A percentile compares a stretch with the other conserved stretches of the same genome.
These are phyloP conservation scores for Ilyonectria mors-panacis DNA, from an alignment of 2,329 filamentous ascomycete genomes.

Conservation along the genomic window DNA sequence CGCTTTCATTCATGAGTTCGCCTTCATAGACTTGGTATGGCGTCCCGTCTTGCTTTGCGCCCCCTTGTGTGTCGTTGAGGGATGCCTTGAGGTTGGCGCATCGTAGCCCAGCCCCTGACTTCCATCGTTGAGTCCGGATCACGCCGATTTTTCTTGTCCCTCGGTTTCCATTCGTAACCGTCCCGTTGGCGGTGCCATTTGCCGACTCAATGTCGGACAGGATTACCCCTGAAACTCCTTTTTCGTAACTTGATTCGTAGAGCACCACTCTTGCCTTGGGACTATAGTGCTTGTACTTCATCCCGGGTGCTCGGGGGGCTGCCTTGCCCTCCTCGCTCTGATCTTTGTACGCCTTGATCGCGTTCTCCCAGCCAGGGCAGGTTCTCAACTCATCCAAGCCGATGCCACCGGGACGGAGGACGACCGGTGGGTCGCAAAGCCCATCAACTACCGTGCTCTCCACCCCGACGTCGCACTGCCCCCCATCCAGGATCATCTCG, in stretches of 20 bases:
- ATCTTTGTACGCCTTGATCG: slow-evolving; percentile 85
- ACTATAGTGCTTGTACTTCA: slow-evolving; percentile 99
- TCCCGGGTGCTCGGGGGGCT: slow-evolving; percentile 88
- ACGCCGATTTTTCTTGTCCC: slow-evolving; percentile 61
- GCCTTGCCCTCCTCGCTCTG: slow-evolving; percentile 74
- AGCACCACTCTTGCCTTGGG: slow-evolving; percentile 89
- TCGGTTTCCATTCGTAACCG: slow-evolving; percentile 36
- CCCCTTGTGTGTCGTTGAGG: slow-evolving; percentile 34
- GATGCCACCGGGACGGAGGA: slow-evolving; percentile 90
- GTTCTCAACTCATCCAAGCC: slow-evolving; percentile 83
- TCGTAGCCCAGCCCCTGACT: slow-evolving; percentile 58
- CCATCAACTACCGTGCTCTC: slow-evolving; percentile 98
- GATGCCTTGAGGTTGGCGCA: slow-evolving; percentile 48
- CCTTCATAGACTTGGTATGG: slow-evolving; percentile 60
- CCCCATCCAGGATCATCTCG: slow-evolving; percentile 90
- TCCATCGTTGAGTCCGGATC: slow-evolving; percentile 71
- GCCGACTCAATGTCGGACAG: slow-evolving; percentile 52
- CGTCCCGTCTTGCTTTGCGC: slow-evolving; percentile 49
- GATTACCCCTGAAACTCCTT: slow-evolving; percentile 54
- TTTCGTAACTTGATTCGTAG: slow-evolving; percentile 73
- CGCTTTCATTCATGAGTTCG: slow-evolving; percentile 53
- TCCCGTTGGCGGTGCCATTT: slow-evolving; percentile 42
- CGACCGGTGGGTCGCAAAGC: slow-evolving; percentile 82
- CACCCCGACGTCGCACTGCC: slow-evolving; percentile 88
- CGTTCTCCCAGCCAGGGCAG: slow-evolving; percentile 86